Evolutionary conservation across 306 rosid genomes (phyloP).

Genomic region (Ochetophila trinervis): DNA sequence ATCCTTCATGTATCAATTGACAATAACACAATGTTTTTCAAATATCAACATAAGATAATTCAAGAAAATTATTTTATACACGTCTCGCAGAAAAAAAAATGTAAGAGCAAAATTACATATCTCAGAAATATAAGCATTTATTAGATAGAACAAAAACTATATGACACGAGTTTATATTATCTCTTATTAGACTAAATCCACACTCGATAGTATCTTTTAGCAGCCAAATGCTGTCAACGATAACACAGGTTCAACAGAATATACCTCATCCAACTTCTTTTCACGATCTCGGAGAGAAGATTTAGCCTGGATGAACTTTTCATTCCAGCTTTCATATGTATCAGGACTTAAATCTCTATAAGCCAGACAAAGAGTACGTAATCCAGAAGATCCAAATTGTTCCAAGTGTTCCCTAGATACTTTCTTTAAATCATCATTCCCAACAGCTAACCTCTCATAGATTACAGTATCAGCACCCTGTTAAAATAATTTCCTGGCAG

Average conservation of each 20-base stretch:
- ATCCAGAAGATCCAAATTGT: constrained; percentile 80
- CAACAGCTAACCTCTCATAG: constrained; percentile 72
- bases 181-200: too few relatives aligned
- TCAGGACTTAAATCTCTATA: constrained; percentile 74
- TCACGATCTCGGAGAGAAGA: constrained; percentile 90
- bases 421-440: constrained; percentile 55
- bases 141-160: too few relatives aligned
- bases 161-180: too few relatives aligned
- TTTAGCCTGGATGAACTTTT: constrained; percentile 88
- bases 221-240: not conserved
- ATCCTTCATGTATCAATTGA: too few relatives aligned
- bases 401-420: constrained; percentile 76
- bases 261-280: constrained; percentile 94
- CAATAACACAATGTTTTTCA: too few relatives aligned
- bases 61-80: too few relatives aligned
- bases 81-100: not conserved
- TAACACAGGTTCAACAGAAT: constrained; percentile 12
- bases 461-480: constrained; percentile 96
- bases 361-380: constrained; percentile 94
- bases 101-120: not conserved
- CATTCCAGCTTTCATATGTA: constrained; percentile 89
- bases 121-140: too few relatives aligned
- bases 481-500: constrained; percentile 33
- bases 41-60: too few relatives aligned
- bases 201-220: too few relatives aligned